phyloP scores from a whole-genome alignment of 257 asterid species.

The Nicotiana otophora region DNA sequence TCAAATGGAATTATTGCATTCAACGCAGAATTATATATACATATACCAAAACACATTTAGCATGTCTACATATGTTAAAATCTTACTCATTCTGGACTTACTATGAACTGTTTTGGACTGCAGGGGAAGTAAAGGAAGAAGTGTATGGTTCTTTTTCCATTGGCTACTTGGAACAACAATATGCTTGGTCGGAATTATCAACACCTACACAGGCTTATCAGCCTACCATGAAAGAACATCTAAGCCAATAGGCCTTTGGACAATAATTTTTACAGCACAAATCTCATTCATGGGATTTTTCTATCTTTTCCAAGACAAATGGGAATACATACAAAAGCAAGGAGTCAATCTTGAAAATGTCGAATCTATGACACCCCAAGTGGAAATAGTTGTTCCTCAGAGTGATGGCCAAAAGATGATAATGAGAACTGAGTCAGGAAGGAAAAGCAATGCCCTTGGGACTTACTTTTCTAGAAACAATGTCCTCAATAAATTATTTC shows the following conservation, averaged over 20 bases:
- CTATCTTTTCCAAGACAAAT: constrained; percentile 79
- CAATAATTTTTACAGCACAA: constrained; percentile 63
- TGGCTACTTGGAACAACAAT: constrained; percentile 69
- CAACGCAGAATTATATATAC: too few species aligned
- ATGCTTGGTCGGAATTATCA: constrained; percentile 52
- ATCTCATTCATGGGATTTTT: constrained; percentile 61
- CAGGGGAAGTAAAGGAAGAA: constrained; percentile 58
- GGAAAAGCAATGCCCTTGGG: constrained; percentile 79
- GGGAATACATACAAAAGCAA: constrained; percentile 71
- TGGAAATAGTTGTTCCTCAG: constrained; percentile 15
- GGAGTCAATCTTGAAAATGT: constrained; percentile 21
- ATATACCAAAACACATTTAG: too few species aligned
- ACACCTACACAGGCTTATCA: constrained; percentile 61
- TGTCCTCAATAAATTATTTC: constrained; percentile 69
- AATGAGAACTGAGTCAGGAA: constrained; percentile 28
- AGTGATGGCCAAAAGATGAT: constrained; percentile 5
- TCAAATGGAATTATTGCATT: not conserved
- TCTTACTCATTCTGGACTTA: too few species aligned
- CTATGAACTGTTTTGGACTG: not conserved
- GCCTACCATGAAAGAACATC: constrained; percentile 62
- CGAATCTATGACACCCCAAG: constrained; percentile 6
- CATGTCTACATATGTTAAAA: too few species aligned
- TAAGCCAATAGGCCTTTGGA: constrained; percentile 47
- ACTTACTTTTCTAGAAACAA: constrained; percentile 55
- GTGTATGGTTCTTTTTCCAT: constrained; percentile 59